Conservation (phyloP, 352 stramenopile genomes). For the Phytopythium delawarense region DNA sequence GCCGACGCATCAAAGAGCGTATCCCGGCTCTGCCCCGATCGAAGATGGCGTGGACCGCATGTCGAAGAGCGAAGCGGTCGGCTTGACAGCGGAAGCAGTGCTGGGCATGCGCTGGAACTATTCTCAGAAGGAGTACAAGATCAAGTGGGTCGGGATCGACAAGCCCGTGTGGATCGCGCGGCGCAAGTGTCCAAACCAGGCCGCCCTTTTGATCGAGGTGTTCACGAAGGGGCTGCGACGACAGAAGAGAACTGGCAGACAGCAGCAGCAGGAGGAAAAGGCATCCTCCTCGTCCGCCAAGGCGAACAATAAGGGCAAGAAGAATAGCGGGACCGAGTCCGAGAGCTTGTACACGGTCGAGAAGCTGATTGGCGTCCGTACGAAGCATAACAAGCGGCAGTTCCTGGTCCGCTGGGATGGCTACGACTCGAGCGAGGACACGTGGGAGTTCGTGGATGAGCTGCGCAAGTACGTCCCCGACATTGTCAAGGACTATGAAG, state of each 20-base stretch:
- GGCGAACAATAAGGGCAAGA: not conserved
- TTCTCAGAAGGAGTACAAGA: constrained; percentile 25
- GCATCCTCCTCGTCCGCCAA: not conserved
- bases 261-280: constrained; percentile 7
- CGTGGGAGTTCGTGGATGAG: constrained; percentile 50
- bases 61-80: constrained; percentile 14
- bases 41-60: constrained; percentile 14
- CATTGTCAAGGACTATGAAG: constrained; percentile 56
- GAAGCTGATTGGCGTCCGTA: constrained; percentile 51
- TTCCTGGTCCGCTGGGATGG: constrained; percentile 70
- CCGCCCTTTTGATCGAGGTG: constrained; percentile 25
- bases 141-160: constrained; percentile 24
- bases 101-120: constrained; percentile 18
- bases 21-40: not conserved
- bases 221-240: constrained; percentile 13
- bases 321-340: not conserved
- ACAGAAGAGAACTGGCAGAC: constrained; percentile 11
- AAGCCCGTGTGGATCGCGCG: constrained; percentile 31
- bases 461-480: constrained; percentile 45
- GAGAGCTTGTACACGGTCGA: constrained; percentile 49
- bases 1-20: not conserved
- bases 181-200: constrained; percentile 24
- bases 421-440: constrained; percentile 61
- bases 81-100: constrained; percentile 24
- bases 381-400: constrained; percentile 34